Base-by-base conservation (phyloP, 345 rosid species). In the Citrus glauca region DNA sequence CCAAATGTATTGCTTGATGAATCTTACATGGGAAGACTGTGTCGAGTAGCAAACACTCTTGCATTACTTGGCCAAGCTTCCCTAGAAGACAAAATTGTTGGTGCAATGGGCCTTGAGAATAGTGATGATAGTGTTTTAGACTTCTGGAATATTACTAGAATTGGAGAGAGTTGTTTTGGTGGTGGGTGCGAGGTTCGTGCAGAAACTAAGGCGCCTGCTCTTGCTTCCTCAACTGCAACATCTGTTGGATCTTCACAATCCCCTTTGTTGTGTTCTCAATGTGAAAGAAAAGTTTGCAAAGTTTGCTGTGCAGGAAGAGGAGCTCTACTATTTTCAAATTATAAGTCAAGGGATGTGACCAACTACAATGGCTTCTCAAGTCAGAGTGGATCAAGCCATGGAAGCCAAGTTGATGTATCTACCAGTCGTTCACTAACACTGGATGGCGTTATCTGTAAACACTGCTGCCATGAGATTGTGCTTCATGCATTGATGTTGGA, bases 271-370 rank as follows among this genome's bases (percentile, higher is more conserved):
- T 96, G 98, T 77, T 89, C 85, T 77, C 89, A 87, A 72, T 96
- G 98, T 75, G 76, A 75, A 81, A 92, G 88, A 81, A 92, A 88
- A 75, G 95, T 90, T 73, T 96, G 99, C 79, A 89, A 86, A 87
- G 79, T 83, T 85, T 96, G 99, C 80, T 94, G 93, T 82, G 95
- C 94, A 27, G 99, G 99, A 76, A 92, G 76, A 81, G 98, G 99
- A 79, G 97, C 97, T 83, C 89, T 92, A 76, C 85, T 94, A 77
- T 89, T 94, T 72, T 72, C 86, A 42, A 87, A 74, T 64, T 81
- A 81, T 77, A 81, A 78, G 85, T 84, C 85, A 24, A 89, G 91
- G 88, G 97, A 94, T 61, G 61, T 45, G 5, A 45, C 78, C 19
- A 81, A 73, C 81, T 79, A 77, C 69, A 84, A 82, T 82, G 74